These are phyloP conservation scores for Leptomonas pyrrhocoris DNA, from an alignment of 208 protist species.

Conservation along the genomic window DNA sequence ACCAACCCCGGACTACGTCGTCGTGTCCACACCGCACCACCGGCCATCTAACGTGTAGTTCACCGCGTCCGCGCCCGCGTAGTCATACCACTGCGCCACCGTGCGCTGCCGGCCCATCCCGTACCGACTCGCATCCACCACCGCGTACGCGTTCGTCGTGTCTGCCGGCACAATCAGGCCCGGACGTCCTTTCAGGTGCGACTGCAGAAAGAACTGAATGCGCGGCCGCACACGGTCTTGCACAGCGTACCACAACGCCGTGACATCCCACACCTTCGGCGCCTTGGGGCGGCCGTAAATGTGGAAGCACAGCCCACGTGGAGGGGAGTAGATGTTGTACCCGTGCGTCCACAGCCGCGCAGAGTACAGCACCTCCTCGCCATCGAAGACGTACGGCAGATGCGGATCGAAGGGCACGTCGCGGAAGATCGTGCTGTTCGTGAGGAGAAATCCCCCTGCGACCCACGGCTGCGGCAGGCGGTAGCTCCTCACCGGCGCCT, in stretches of 20 bases:
- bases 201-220: slow-evolving; percentile 64
- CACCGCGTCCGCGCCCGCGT: slow-evolving; percentile 67
- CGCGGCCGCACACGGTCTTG: slow-evolving; percentile 42
- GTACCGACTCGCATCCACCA: slow-evolving; percentile 78
- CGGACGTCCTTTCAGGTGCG: slow-evolving; percentile 6
- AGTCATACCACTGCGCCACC: slow-evolving; percentile 75
- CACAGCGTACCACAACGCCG: slow-evolving; percentile 23
- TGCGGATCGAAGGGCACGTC: slow-evolving; percentile 94
- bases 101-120: slow-evolving; percentile 64
- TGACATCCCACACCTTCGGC: slow-evolving; percentile 64
- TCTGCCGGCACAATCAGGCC: slow-evolving; percentile 32
- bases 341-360: slow-evolving; percentile 91
- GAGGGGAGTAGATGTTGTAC: slow-evolving; percentile 89
- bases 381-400: slow-evolving; percentile 92
- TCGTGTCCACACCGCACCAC: slow-evolving; percentile 48
- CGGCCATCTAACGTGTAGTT: slow-evolving; percentile 44
- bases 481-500: slow-evolving; percentile 9
- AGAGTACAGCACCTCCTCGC: slow-evolving; percentile 91
- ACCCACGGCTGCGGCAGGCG: slow-evolving; percentile 80
- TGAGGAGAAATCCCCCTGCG: slow-evolving; percentile 80
- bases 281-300: slow-evolving; percentile 62
- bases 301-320: slow-evolving; percentile 77
- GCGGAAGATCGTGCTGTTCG: slow-evolving; percentile 46
- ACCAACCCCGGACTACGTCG: too few species aligned
- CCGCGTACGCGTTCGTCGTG: slow-evolving; percentile 32